Conservation (phyloP, 2,329 filamentous ascomycete species). For the Fusarium nurragi region DNA sequence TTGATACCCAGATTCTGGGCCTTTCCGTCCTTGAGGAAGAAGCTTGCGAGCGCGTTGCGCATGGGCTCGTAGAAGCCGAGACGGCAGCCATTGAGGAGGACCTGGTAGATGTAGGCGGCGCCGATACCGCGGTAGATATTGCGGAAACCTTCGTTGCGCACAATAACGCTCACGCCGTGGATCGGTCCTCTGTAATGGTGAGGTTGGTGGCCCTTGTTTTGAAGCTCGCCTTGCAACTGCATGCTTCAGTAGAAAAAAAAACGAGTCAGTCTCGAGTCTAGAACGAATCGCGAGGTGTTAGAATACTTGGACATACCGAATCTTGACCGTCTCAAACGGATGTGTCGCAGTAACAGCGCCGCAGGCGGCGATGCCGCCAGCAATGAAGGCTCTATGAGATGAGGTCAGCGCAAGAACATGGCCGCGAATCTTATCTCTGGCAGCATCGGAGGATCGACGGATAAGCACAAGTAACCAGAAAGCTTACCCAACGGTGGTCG, state of each 20-base stretch:
- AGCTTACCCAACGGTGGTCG: conserved; percentile 51
- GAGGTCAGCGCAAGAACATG: conserved; percentile 14
- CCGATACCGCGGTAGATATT: conserved; percentile 91
- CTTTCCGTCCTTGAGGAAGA: conserved; percentile 76
- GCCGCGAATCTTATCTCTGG: background rate
- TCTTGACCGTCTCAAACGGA: conserved; percentile 99
- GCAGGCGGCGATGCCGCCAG: conserved; percentile 95
- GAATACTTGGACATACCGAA: conserved; percentile 69
- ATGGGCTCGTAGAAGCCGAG: conserved; percentile 98
- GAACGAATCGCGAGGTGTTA: background rate
- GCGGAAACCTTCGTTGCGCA: conserved; percentile 86
- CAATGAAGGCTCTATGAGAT: conserved; percentile 79
- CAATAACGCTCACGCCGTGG: conserved; percentile 89
- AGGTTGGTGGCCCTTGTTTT: conserved; percentile 83
- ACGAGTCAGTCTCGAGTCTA: conserved; percentile 5
- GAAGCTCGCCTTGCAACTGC: conserved; percentile 95
- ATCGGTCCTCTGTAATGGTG: conserved; percentile 91
- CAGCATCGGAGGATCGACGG: background rate
- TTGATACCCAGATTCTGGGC: conserved; percentile 90
- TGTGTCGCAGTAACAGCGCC: conserved; percentile 97
- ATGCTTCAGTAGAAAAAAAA: conserved; percentile 65
- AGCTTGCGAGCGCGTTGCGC: conserved; percentile 73
- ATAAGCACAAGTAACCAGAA: background rate
- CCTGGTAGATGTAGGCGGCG: conserved; percentile 95
- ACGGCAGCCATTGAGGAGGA: conserved; percentile 94